Conservation (phyloP, 1,284 basidiomycete species). For the Erythrobasidium hasegawianum region DNA sequence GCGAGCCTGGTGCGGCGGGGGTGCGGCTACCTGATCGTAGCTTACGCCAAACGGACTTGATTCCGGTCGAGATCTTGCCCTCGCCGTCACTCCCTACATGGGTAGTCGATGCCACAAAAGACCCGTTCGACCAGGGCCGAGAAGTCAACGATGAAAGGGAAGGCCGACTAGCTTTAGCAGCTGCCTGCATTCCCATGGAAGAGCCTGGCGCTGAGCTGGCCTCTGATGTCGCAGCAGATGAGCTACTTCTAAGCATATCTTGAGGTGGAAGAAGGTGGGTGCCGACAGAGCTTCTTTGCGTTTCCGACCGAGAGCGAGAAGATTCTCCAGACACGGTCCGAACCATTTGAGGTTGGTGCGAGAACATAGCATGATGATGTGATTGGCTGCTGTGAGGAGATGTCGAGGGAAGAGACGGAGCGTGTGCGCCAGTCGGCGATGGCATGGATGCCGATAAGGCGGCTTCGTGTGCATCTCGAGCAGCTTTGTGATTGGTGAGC, state of each 20-base stretch:
- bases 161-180: conserved; percentile 7
- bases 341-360: conserved; percentile 6
- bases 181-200: neutral
- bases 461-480: conserved; percentile 14
- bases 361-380: conserved; percentile 14
- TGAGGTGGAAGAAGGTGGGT: conserved; percentile 10
- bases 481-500: conserved; percentile 11
- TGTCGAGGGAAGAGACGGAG: conserved; percentile 6
- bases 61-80: neutral
- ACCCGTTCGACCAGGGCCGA: conserved; percentile 2
- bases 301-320: neutral
- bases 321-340: conserved; percentile 34
- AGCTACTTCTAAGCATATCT: neutral
- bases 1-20: conserved; percentile 1
- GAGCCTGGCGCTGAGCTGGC: neutral
- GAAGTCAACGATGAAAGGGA: conserved; percentile 12
- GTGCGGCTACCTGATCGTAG: conserved; percentile 30
- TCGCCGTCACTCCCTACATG: conserved; percentile 12
- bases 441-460: neutral
- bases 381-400: conserved; percentile 11
- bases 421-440: neutral
- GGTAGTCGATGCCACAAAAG: neutral
- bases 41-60: conserved; percentile 16
- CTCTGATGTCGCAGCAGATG: conserved; percentile 19
- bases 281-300: conserved; percentile 5